A percentile compares a stretch with the other conserved stretches of the same genome.
These are phyloP conservation scores for Termitomyces sp. DNA, from an alignment of 768 basidiomycete species.

Conservation along the genomic window DNA sequence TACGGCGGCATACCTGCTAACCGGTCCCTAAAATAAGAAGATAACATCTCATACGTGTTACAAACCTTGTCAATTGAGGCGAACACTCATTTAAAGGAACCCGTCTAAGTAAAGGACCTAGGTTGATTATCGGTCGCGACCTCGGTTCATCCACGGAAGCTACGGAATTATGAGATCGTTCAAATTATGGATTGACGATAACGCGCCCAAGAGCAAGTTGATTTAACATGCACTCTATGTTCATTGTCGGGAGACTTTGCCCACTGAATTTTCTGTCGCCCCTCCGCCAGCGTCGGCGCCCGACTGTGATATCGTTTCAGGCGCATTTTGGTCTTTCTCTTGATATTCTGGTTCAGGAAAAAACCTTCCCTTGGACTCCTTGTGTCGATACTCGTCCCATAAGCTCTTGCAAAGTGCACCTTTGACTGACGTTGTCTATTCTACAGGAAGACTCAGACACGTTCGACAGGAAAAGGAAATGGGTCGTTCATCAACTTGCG, in stretches of 20 bases:
- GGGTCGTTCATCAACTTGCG: background rate
- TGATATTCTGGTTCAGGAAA: slow-evolving; percentile 6
- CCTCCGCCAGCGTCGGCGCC: background rate
- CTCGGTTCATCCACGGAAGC: too few relatives aligned
- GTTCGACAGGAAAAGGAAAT: background rate
- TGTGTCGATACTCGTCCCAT: background rate
- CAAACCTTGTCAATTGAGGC: background rate
- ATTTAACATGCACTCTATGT: background rate
- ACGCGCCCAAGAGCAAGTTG: too few relatives aligned
- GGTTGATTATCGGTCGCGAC: background rate
- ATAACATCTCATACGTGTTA: background rate
- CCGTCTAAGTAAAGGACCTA: too few relatives aligned
- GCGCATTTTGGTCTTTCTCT: slow-evolving; percentile 5
- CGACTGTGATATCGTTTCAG: slow-evolving; percentile 6
- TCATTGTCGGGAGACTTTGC: too few relatives aligned
- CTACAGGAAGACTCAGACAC: background rate
- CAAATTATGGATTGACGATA: background rate
- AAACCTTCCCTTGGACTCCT: slow-evolving; percentile 1
- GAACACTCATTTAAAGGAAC: background rate
- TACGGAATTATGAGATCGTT: too few relatives aligned
- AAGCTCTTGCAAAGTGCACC: slow-evolving; percentile 1
- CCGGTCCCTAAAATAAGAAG: too few relatives aligned
- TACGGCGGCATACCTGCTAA: too few relatives aligned
- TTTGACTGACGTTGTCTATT: background rate
- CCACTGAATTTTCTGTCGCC: background rate